These are phyloP conservation scores for Anisodus tanguticus DNA, from an alignment of 257 asterid genomes.

Conservation along the genomic window DNA sequence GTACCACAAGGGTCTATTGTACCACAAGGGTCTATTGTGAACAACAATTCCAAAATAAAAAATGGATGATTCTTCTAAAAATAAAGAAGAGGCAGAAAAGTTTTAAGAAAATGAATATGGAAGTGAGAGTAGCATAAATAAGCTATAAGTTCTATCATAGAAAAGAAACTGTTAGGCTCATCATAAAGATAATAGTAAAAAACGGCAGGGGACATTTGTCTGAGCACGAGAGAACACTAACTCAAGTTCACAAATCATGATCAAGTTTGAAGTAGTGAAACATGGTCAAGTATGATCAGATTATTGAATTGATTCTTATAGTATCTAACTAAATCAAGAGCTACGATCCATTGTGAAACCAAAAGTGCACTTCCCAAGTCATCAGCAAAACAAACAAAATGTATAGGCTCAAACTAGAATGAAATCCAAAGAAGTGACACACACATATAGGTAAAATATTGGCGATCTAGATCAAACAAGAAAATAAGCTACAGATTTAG, in stretches of 20 bases:
- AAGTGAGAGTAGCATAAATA: slow-evolving; percentile 1
- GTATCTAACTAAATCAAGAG: neutral
- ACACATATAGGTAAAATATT: neutral
- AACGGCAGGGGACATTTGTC: neutral
- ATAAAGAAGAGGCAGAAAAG: neutral
- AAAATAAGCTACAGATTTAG: neutral
- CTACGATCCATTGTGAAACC: slow-evolving; percentile 3
- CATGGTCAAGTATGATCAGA: slow-evolving; percentile 18
- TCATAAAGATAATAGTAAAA: slow-evolving; percentile 9
- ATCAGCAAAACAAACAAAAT: slow-evolving; percentile 15
- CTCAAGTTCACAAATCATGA: slow-evolving; percentile 18
- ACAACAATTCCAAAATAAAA: slow-evolving; percentile 3
- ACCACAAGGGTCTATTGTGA: too few species aligned
- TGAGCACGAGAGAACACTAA: slow-evolving; percentile 4
- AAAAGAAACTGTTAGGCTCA: slow-evolving; percentile 11
- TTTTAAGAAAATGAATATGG: slow-evolving; percentile 9
- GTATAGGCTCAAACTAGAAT: neutral
- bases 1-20: too few species aligned
- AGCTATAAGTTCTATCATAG: neutral
- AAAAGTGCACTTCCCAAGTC: slow-evolving; percentile 3
- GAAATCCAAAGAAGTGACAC: slow-evolving; percentile 13
- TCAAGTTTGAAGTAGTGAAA: neutral
- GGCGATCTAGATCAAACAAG: slow-evolving; percentile 7
- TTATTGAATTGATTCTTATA: slow-evolving; percentile 2
- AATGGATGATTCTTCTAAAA: neutral